Percentiles rank a stretch among this genome's conserved stretches.
Evolutionary conservation across 495 filamentous ascomycete genomes (phyloP).

Genomic region (Echria macrotheca): DNA sequence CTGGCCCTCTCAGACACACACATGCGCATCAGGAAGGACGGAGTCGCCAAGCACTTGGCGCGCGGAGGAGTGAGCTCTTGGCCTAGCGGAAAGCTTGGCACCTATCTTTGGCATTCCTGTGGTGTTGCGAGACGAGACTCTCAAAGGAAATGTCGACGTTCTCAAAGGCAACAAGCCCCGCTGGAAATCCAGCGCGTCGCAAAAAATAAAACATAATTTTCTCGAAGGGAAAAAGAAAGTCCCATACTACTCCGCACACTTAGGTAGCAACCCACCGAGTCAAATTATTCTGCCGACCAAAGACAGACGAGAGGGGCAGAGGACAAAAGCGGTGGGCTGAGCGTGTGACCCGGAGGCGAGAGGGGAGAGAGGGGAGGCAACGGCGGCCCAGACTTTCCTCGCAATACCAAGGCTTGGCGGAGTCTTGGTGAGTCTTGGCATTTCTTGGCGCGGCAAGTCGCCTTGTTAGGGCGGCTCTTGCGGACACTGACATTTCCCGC

Average conservation of each 20-base stretch:
- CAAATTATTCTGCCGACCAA: neutral
- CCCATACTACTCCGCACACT: no score
- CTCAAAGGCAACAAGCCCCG: neutral
- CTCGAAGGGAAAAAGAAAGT: no score
- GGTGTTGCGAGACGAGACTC: neutral
- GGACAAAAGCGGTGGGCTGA: constrained; percentile 13
- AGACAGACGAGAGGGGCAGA: constrained; percentile 1
- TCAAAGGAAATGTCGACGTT: neutral
- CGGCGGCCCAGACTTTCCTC: constrained; percentile 24
- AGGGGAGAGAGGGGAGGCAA: constrained; percentile 15
- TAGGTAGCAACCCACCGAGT: neutral
- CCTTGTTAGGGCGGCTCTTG: constrained; percentile 18
- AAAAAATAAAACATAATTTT: no score
- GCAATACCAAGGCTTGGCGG: constrained; percentile 32
- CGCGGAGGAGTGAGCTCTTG: constrained; percentile 17
- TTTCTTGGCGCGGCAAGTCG: constrained; percentile 17
- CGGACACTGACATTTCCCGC: no score
- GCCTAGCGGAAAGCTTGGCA: constrained; percentile 16
- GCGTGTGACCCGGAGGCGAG: constrained; percentile 22
- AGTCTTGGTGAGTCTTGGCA: constrained; percentile 20
- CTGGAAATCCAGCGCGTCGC: neutral
- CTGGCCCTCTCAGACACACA: neutral
- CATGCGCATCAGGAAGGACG: constrained; percentile 1
- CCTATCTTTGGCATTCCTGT: constrained; percentile 1
- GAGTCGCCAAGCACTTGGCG: constrained; percentile 15